These are phyloP conservation scores for Cryptosporidium canis DNA, from an alignment of 169 alveolate species.

Conservation along the genomic window DNA sequence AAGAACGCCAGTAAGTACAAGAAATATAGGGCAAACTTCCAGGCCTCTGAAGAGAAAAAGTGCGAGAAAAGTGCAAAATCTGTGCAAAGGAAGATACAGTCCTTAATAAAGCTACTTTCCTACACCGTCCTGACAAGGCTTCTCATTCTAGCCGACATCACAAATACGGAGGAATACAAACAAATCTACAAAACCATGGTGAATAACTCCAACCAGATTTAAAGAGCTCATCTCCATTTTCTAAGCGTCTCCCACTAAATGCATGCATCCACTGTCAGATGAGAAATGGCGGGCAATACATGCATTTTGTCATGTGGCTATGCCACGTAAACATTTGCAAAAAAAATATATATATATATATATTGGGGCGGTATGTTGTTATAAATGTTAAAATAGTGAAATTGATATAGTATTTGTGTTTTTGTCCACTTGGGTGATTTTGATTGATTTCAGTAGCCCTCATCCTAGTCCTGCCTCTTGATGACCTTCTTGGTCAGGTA, in stretches of 20 bases:
- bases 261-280: background rate
- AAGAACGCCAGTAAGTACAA: background rate
- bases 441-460: too few relatives aligned
- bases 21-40: background rate
- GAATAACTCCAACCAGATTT: background rate
- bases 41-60: background rate
- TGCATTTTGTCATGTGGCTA: too few relatives aligned
- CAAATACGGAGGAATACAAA: background rate
- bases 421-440: too few relatives aligned
- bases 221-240: background rate
- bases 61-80: background rate
- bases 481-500: constrained; percentile 37
- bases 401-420: too few relatives aligned
- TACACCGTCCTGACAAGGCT: background rate
- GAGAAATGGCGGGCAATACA: background rate
- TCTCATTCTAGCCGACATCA: background rate
- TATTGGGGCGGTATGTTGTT: too few relatives aligned
- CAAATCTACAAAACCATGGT: background rate
- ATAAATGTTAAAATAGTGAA: too few relatives aligned
- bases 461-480: constrained; percentile 34
- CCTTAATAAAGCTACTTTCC: background rate
- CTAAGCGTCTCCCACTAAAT: background rate
- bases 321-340: too few relatives aligned
- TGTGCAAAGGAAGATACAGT: background rate
- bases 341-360: background rate